Evolutionary conservation across 2,329 filamentous ascomycete genomes (phyloP).

Genomic region (Penicillium sp.): DNA sequence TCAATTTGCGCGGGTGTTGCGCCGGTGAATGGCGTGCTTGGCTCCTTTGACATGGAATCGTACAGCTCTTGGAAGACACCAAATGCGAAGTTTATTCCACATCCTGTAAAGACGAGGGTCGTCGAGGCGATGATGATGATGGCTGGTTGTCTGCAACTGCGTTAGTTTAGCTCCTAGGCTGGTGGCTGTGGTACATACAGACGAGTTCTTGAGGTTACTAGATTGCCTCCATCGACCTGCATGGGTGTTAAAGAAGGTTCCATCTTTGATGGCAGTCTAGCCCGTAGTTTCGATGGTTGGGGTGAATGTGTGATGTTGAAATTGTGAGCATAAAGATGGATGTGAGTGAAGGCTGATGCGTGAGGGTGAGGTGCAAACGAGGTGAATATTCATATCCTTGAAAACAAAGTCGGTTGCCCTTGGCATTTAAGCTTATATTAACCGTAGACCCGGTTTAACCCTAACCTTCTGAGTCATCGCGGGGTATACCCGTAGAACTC

Average conservation of each 20-base stretch:
- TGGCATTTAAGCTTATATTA: background rate
- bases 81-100: slow-evolving; percentile 41
- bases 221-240: background rate
- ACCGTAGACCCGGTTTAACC: background rate
- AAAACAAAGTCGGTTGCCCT: background rate
- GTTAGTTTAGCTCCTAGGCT: background rate
- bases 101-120: slow-evolving; percentile 34
- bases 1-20: slow-evolving; percentile 40
- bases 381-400: background rate
- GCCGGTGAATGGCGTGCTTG: slow-evolving; percentile 35
- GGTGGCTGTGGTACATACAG: background rate
- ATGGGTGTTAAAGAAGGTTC: slow-evolving; percentile 1
- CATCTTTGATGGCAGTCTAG: background rate
- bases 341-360: background rate
- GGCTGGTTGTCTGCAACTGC: slow-evolving; percentile 5
- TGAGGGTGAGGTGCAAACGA: background rate
- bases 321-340: background rate
- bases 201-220: background rate
- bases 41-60: slow-evolving; percentile 30
- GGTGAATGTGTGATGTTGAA: background rate
- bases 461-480: background rate
- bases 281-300: background rate
- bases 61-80: slow-evolving; percentile 44
- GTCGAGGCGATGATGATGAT: slow-evolving; percentile 16
- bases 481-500: background rate